Percentiles rank a stretch among this genome's conserved stretches.
Evolutionary conservation across 108 stramenopile genomes (phyloP).

Genomic region (Fragilariopsis cylindrus): DNA sequence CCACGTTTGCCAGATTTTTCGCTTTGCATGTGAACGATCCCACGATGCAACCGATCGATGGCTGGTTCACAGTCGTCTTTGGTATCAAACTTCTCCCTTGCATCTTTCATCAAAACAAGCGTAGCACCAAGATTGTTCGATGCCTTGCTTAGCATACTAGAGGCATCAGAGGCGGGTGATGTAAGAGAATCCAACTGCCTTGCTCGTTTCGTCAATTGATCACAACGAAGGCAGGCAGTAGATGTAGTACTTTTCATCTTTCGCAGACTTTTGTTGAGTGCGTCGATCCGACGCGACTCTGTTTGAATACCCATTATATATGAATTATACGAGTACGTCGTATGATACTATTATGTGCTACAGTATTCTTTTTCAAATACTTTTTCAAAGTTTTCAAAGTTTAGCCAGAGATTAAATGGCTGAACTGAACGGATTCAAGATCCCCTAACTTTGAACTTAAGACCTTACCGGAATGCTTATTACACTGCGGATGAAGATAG

Average conservation of each 20-base stretch:
- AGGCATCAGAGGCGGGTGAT: slow-evolving; percentile 78
- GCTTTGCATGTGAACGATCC: slow-evolving; percentile 59
- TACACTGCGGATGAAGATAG: no score
- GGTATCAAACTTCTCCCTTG: slow-evolving; percentile 86
- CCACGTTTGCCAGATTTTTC: slow-evolving; percentile 31
- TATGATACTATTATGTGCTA: no score
- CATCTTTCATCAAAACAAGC: slow-evolving; percentile 61
- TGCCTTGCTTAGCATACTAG: slow-evolving; percentile 55
- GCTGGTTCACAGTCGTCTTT: slow-evolving; percentile 76
- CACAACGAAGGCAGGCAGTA: slow-evolving; percentile 56
- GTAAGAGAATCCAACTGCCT: slow-evolving; percentile 80
- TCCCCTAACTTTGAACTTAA: no score
- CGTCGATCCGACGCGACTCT: slow-evolving; percentile 40
- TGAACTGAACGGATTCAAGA: no score
- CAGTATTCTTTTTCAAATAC: no score
- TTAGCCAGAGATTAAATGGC: no score
- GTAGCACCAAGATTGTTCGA: slow-evolving; percentile 69
- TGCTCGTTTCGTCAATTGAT: slow-evolving; percentile 65
- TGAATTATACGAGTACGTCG: no score
- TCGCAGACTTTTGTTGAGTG: slow-evolving; percentile 43
- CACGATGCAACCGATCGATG: slow-evolving; percentile 64
- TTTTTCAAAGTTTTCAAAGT: no score
- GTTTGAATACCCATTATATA: slow-evolving; percentile 1
- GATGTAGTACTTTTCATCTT: slow-evolving; percentile 62
- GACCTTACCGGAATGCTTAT: no score